phyloP scores from a whole-genome alignment of 495 filamentous ascomycete species.

The Cryomyces minteri region DNA sequence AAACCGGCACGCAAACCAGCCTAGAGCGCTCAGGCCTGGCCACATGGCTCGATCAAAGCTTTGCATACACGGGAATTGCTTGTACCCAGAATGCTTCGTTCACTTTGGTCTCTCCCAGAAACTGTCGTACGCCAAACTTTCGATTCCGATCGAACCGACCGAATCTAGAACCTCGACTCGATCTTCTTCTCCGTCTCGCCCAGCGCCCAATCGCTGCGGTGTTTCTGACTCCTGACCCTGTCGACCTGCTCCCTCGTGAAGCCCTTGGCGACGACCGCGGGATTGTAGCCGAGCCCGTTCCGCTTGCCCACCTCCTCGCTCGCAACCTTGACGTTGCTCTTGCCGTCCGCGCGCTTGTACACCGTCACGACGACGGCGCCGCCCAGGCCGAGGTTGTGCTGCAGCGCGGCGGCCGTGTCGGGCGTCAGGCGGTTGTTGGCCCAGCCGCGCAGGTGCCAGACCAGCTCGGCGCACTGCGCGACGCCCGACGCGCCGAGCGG shows the following conservation, averaged over 20 bases:
- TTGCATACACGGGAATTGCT: too few relatives aligned
- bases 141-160: not conserved
- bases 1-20: too few relatives aligned
- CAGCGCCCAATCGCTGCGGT: constrained; percentile 53
- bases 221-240: constrained; percentile 49
- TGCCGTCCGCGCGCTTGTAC: constrained; percentile 74
- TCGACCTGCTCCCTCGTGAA: constrained; percentile 62
- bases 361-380: constrained; percentile 84
- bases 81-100: too few relatives aligned
- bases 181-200: constrained; percentile 56
- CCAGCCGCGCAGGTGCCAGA: constrained; percentile 94
- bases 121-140: too few relatives aligned
- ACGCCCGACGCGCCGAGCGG: constrained; percentile 84
- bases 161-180: constrained; percentile 33
- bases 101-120: too few relatives aligned
- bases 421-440: constrained; percentile 70
- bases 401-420: constrained; percentile 52
- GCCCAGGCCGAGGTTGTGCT: constrained; percentile 88
- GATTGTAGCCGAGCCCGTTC: constrained; percentile 73
- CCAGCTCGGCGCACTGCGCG: constrained; percentile 87
- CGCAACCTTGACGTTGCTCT: constrained; percentile 33
- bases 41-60: too few relatives aligned
- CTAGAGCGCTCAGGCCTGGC: too few relatives aligned
- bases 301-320: constrained; percentile 38
- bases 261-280: constrained; percentile 73